Percentiles rank a stretch among this genome's conserved stretches.
Evolutionary conservation across 2,329 filamentous ascomycete genomes (phyloP).

Genomic region (Monilinia aucupariae): DNA sequence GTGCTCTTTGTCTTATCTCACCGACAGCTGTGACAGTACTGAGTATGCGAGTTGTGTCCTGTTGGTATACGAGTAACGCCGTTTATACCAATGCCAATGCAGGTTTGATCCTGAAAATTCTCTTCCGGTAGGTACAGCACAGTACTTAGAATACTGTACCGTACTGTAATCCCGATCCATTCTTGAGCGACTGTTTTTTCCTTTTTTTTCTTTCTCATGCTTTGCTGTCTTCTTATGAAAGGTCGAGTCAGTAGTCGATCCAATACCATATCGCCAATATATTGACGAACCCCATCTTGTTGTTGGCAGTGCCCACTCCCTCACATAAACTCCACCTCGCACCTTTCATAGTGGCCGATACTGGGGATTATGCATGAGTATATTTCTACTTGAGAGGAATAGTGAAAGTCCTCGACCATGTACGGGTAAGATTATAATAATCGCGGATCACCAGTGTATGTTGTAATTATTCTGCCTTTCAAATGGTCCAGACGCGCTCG

Average conservation of each 20-base stretch:
- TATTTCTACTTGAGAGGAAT: neutral
- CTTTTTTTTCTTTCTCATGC: slow-evolving; percentile 1
- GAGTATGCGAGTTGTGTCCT: no score
- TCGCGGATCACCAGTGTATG: no score
- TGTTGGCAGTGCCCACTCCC: slow-evolving; percentile 15
- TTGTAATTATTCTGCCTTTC: neutral
- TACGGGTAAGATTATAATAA: no score
- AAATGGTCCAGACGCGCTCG: neutral
- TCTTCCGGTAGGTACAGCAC: no score
- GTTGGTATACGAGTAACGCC: no score
- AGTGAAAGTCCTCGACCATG: neutral
- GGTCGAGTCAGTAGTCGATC: slow-evolving; percentile 4
- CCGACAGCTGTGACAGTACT: no score
- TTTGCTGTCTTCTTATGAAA: slow-evolving; percentile 14
- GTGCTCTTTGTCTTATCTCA: no score
- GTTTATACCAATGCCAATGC: no score
- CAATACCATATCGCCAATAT: slow-evolving; percentile 11
- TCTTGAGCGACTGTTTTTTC: no score
- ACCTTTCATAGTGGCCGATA: neutral
- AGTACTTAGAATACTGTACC: no score
- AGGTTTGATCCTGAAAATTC: no score
- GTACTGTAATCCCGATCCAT: no score
- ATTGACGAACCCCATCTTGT: slow-evolving; percentile 12
- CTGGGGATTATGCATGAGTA: neutral
- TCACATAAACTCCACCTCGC: slow-evolving; percentile 7